A percentile compares a stretch with the other conserved stretches of the same genome.
phyloP scores from a whole-genome alignment of 2,329 filamentous ascomycete species.

The Cercospora sp. region DNA sequence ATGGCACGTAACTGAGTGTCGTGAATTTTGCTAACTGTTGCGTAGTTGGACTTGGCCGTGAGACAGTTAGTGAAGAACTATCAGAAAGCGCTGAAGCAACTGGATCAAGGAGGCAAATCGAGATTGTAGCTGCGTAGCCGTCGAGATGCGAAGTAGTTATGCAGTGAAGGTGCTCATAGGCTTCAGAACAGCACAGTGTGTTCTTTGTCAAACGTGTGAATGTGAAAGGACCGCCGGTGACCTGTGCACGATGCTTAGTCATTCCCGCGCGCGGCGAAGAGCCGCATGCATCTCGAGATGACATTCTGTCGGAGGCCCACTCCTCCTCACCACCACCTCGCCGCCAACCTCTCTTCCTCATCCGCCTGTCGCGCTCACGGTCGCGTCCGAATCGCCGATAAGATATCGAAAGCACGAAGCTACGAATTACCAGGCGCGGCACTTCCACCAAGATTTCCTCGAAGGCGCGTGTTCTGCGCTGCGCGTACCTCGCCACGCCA shows the following conservation, averaged over 20 bases:
- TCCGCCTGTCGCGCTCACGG: neutral
- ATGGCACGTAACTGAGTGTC: neutral
- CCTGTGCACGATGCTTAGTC: neutral
- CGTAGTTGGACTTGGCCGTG: conserved; percentile 61
- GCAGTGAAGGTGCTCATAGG: neutral
- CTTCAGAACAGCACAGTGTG: neutral
- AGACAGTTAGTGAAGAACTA: conserved; percentile 70
- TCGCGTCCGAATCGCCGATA: neutral
- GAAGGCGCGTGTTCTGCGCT: conserved; percentile 25
- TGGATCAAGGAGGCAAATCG: conserved; percentile 47
- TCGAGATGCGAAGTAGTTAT: neutral
- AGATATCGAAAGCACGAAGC: neutral
- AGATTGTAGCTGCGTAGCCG: conserved; percentile 42
- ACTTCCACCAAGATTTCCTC: neutral
- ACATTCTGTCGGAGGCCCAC: neutral
- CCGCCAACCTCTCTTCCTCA: neutral
- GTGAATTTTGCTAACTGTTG: conserved; percentile 1
- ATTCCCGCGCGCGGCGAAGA: conserved; percentile 1
- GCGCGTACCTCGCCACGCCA: conserved; percentile 27
- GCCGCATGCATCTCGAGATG: conserved; percentile 10
- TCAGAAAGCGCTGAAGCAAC: conserved; percentile 56
- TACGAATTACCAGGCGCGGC: neutral
- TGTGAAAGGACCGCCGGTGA: neutral
- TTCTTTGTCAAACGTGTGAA: neutral
- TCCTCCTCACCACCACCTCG: neutral